Base-by-base conservation (phyloP, 306 rosid species). In the Dalbergia cochinchinensis region DNA sequence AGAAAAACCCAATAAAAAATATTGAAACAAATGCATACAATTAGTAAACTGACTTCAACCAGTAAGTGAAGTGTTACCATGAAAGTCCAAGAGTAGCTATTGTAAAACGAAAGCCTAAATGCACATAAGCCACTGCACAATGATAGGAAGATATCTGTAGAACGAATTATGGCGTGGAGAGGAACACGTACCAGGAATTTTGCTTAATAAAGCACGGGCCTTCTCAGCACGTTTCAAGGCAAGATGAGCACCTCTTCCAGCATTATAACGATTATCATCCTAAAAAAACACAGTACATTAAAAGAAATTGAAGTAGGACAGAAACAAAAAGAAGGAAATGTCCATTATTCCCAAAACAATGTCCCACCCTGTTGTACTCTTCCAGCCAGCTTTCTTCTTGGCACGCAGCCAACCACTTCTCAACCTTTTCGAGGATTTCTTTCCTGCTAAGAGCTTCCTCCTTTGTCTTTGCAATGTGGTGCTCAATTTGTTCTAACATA, bases 321-420 rank as follows among this genome's bases (percentile, higher is more conserved):
- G 69, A 72, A 47, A 4, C 62, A 18, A 4, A 4, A 48, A 15
- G 59, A 55, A 18, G 39, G 53, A 83, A 71, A 15, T 59, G 44
- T 55, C 1, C 14, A 44, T 34, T 7, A 44, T 53, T 61, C 35
- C 39, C 9, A 50, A 20, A 51, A 69, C 51, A 61, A 16, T 33
- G 55, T 71, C 65, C 74, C 80, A 94, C 97, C 92, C 88, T 87
- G 69, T 90, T 90, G 84, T 94, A 91, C 77, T 91, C 97, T 88
- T 94, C 95, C n/a, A 91, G 88, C 97, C 98, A 91, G 82, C 85
- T 83, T 83, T 94, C 98, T 80, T 94, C 98, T 80, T 89, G 89
- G 74, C 87, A 76, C 14, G 94, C 94, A 72, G 71, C 82, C 68
- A 91, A 53, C 97, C 97, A 91, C 80, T 91, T 91, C 73, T 94